These are phyloP conservation scores for Umbilicaria muhlenbergii DNA, from an alignment of 495 filamentous ascomycete species.

Conservation along the genomic window DNA sequence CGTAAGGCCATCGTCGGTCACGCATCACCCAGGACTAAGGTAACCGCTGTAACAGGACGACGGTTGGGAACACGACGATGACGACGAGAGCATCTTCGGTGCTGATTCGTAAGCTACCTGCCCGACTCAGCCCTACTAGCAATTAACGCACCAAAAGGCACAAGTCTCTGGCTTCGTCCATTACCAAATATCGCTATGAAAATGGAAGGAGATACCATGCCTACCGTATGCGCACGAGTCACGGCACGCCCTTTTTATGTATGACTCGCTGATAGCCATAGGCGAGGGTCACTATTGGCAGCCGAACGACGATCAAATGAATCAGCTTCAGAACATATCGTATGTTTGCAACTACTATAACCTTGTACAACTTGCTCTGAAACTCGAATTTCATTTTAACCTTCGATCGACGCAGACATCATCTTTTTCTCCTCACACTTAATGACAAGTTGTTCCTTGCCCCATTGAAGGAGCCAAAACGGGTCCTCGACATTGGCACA, in stretches of 20 bases:
- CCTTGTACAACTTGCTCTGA: background rate
- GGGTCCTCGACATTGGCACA: conserved; percentile 12
- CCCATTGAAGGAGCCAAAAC: conserved; percentile 9
- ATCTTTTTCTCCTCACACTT: conserved; percentile 28
- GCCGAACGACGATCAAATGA: conserved; percentile 23
- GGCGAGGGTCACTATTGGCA: conserved; percentile 19
- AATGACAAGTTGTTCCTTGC: conserved; percentile 16
- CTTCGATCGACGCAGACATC: conserved; percentile 18
- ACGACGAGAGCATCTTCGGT: conserved; percentile 1
- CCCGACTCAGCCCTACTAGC: background rate
- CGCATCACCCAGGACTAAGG: background rate
- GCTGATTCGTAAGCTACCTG: conserved; percentile 9
- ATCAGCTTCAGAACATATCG: conserved; percentile 17
- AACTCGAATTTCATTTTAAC: background rate
- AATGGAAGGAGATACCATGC: conserved; percentile 24
- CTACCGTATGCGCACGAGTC: conserved; percentile 16
- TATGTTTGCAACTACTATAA: conserved; percentile 4
- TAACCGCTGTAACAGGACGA: conserved; percentile 8
- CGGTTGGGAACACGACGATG: conserved; percentile 1
- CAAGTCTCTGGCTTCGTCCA: conserved; percentile 9
- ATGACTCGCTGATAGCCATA: conserved; percentile 3
- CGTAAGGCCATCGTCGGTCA: background rate
- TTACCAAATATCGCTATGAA: conserved; percentile 18
- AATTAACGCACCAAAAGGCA: conserved; percentile 5
- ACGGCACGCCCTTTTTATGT: conserved; percentile 4